Evolutionary conservation across 768 basidiomycete species (phyloP), one percentile per base, ranked within the genome.

Genomic region (Hygrocybe coccinea): DNA sequence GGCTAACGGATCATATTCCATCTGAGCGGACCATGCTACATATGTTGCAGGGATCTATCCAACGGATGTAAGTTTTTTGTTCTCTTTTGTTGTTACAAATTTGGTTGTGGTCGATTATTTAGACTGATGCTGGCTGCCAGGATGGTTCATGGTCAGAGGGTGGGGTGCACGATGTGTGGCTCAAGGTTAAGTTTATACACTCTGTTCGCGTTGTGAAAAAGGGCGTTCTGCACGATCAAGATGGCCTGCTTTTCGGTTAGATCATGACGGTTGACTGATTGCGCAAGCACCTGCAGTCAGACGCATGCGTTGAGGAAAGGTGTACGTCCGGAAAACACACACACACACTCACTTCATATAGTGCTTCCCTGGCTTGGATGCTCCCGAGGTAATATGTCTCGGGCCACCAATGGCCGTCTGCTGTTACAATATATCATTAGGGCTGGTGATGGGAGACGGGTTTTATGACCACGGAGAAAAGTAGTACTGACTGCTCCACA

Each of bases 381-480:
- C 74, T 77, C 2, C 81, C 86, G 11, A 91, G 74, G 65, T 89
- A 89, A 62, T 79, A 91, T 0, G 80, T 77, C 64, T 90, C 89
- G 2, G 89, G 89, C 82, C 86, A 89, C 80, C 84, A 82, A 61
- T 83, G 82, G 8, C 80, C 83, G 61, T 89, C 85, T 45, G 81
- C 81, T 79, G 56, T 17, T 21, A 35, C 11, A 29, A 33, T 29
- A 41, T 41, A 41, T 14, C 38, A 41, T 15, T 15, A 44, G 17
- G 21, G 29, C 43, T 43, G 10, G 19, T 12, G 7, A 15, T 21
- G 38, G 29, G 49, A 25, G 25, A 22, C 33, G 29, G 47, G n/a
- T 22, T 36, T 15, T 9, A 24, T 15, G 15, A 10, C 43, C 12
- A 41, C 15, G 44, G 44, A 37, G 21, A 15, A 50, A 11, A 33